phyloP scores from a whole-genome alignment of 2,329 filamentous ascomycete species.

The Talaromyces sp. region DNA sequence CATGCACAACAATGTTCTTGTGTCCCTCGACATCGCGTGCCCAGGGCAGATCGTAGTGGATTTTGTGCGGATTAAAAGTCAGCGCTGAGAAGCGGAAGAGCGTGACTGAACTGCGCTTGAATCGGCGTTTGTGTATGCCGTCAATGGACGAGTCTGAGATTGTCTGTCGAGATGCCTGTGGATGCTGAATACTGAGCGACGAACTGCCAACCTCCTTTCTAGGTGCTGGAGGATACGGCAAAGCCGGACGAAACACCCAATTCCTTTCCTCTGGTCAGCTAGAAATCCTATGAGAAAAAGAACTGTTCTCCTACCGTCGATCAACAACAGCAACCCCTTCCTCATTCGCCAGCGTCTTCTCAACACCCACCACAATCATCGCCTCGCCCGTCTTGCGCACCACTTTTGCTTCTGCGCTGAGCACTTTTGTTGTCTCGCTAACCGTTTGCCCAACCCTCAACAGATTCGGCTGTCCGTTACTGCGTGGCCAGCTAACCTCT shows the following conservation, averaged over 20 bases:
- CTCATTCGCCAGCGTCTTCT: slow-evolving; percentile 44
- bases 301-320: slow-evolving; percentile 39
- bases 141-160: neutral
- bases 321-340: slow-evolving; percentile 28
- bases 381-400: slow-evolving; percentile 47
- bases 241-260: slow-evolving; percentile 12
- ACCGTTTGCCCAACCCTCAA: slow-evolving; percentile 38
- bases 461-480: slow-evolving; percentile 27
- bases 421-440: slow-evolving; percentile 51
- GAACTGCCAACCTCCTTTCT: slow-evolving; percentile 35
- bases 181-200: slow-evolving; percentile 4
- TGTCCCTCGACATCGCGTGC: slow-evolving; percentile 68
- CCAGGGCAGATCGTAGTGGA: slow-evolving; percentile 75
- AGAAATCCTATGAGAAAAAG: slow-evolving; percentile 25
- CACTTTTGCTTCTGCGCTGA: slow-evolving; percentile 44
- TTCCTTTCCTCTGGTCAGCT: slow-evolving; percentile 14
- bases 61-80: slow-evolving; percentile 87
- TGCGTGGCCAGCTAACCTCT: slow-evolving; percentile 49
- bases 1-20: slow-evolving; percentile 72
- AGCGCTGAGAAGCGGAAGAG: slow-evolving; percentile 89
- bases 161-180: neutral
- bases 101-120: slow-evolving; percentile 55
- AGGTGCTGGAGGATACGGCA: slow-evolving; percentile 13
- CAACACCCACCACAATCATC: slow-evolving; percentile 56
- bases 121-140: slow-evolving; percentile 38